phyloP scores from a whole-genome alignment of 768 basidiomycete genomes.

The Auricularia sp. region DNA sequence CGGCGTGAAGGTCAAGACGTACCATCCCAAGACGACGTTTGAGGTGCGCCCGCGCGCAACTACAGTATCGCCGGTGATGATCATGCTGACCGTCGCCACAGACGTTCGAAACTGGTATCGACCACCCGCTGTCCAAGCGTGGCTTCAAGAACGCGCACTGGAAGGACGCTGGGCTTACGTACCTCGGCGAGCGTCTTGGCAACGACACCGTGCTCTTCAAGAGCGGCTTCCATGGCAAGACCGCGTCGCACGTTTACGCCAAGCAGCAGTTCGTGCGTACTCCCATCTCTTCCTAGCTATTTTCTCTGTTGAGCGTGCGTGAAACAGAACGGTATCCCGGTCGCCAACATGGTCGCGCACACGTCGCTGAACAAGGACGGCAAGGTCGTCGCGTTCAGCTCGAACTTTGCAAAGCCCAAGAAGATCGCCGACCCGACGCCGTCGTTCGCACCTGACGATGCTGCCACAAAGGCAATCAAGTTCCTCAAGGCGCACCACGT shows the following conservation, averaged over 20 bases:
- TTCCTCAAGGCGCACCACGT: conserved; percentile 33
- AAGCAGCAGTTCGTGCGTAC: conserved; percentile 6
- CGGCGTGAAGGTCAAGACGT: conserved; percentile 5
- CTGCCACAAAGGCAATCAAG: conserved; percentile 30
- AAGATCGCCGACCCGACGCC: conserved; percentile 28
- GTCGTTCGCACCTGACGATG: conserved; percentile 24
- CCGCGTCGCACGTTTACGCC: conserved; percentile 8
- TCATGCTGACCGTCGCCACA: neutral
- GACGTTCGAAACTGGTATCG: neutral
- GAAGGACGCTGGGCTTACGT: conserved; percentile 5
- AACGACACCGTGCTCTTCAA: conserved; percentile 8
- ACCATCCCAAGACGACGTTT: conserved; percentile 2
- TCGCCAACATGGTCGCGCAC: conserved; percentile 35
- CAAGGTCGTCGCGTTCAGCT: conserved; percentile 35
- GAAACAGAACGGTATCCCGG: conserved; percentile 21
- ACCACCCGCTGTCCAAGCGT: conserved; percentile 1
- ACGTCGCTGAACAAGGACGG: conserved; percentile 32
- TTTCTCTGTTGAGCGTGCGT: no score
- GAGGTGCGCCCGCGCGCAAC: conserved; percentile 1
- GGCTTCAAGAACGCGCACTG: neutral
- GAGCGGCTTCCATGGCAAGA: conserved; percentile 1
- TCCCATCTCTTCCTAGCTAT: conserved; percentile 3
- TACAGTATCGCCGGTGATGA: neutral
- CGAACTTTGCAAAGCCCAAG: conserved; percentile 31
- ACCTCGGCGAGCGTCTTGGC: conserved; percentile 5